Conservation (phyloP, 345 rosid genomes). For the Eucalyptus cloeziana region DNA sequence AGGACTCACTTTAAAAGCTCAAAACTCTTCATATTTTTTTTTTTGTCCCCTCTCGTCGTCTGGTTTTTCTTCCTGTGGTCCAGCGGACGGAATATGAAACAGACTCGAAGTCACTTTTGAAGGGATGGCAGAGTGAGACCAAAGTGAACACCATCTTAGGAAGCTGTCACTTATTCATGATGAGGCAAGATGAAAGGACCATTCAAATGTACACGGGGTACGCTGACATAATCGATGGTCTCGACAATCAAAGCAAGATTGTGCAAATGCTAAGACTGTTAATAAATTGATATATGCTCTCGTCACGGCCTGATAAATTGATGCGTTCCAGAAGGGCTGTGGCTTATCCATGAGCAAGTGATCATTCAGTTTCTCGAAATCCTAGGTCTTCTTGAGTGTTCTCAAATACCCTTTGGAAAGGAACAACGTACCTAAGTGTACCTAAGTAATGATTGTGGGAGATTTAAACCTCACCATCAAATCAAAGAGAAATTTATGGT, state of each 20-base stretch:
- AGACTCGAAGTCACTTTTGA: neutral
- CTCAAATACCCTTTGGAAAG: too few relatives aligned
- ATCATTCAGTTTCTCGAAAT: too few relatives aligned
- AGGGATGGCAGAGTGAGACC: neutral
- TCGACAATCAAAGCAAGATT: neutral
- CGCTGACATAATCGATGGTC: rapidly evolving
- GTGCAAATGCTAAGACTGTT: neutral
- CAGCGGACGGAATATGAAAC: neutral
- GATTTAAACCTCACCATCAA: too few relatives aligned
- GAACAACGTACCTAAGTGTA: too few relatives aligned
- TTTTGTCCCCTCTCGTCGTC: too few relatives aligned
- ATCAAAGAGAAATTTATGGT: too few relatives aligned
- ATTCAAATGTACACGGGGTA: too few relatives aligned
- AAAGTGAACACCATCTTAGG: neutral
- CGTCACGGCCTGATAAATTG: too few relatives aligned
- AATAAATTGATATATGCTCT: neutral
- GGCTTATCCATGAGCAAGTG: too few relatives aligned
- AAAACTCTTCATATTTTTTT: neutral
- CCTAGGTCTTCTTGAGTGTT: too few relatives aligned
- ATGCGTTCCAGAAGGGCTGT: too few relatives aligned
- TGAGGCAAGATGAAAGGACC: neutral
- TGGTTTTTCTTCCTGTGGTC: neutral
- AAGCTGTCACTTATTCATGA: neutral
- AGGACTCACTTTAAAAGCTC: neutral
- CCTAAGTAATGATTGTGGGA: too few relatives aligned